phyloP scores from a whole-genome alignment of 2,329 filamentous ascomycete genomes.

The Chrysoporthe deuterocubensis region DNA sequence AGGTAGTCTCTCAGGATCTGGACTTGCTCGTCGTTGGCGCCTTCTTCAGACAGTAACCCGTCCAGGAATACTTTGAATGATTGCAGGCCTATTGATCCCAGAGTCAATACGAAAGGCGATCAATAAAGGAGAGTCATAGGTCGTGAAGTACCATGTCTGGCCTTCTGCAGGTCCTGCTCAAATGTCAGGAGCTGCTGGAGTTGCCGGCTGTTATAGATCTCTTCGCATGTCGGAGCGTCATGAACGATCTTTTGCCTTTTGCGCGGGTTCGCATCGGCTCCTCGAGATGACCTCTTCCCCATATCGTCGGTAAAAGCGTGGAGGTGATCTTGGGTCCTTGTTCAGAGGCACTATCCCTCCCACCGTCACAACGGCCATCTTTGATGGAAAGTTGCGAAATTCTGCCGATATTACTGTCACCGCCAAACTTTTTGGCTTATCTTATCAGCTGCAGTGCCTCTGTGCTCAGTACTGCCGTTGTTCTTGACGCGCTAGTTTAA shows the following conservation, averaged over 20 bases:
- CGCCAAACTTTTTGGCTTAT: constrained; percentile 14
- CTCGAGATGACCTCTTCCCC: constrained; percentile 30
- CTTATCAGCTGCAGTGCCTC: constrained; percentile 9
- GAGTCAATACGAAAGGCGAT: constrained; percentile 14
- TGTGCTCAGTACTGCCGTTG: neutral
- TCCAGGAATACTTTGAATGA: constrained; percentile 76
- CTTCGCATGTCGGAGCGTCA: constrained; percentile 62
- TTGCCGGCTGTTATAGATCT: constrained; percentile 67
- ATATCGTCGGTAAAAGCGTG: constrained; percentile 7
- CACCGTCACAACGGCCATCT: neutral
- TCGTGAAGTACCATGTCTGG: constrained; percentile 63
- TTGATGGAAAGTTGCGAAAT: constrained; percentile 12
- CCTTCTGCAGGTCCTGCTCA: constrained; percentile 68
- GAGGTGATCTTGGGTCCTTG: neutral
- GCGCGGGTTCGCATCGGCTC: constrained; percentile 47
- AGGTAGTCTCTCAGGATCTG: constrained; percentile 73
- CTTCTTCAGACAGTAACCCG: constrained; percentile 58
- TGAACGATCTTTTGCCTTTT: constrained; percentile 63
- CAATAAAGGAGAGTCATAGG: neutral
- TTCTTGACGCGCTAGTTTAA: neutral
- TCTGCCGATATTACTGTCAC: constrained; percentile 10
- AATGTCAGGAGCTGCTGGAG: constrained; percentile 71
- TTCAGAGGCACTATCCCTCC: neutral
- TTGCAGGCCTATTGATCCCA: constrained; percentile 57
- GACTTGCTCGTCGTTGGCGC: constrained; percentile 52